Conservation (phyloP, 1,284 basidiomycete species). For the Apiotrichum mycotoxinovorans region DNA sequence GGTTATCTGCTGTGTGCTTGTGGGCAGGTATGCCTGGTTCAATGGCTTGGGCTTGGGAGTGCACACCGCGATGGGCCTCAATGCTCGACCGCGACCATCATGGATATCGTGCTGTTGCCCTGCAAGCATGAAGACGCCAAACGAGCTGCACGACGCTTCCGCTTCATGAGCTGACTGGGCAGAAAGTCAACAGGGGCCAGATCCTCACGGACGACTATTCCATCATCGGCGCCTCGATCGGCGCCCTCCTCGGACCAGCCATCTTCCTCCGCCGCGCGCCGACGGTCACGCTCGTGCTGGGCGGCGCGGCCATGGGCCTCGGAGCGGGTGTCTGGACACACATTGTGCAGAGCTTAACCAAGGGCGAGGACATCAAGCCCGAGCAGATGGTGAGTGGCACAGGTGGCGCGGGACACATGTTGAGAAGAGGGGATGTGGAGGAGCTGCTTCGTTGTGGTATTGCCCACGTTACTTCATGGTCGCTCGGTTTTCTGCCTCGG, state of each 20-base stretch:
- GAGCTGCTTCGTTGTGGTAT: neutral
- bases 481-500: no score
- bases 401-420: neutral
- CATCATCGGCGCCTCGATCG: slow-evolving; percentile 42
- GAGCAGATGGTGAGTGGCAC: slow-evolving; percentile 39
- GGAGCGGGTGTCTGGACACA: slow-evolving; percentile 40
- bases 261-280: slow-evolving; percentile 43
- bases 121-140: no score
- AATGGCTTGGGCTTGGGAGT: no score
- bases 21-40: no score
- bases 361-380: slow-evolving; percentile 37
- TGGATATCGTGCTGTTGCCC: no score
- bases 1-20: no score
- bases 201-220: slow-evolving; percentile 46
- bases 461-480: no score
- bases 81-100: no score
- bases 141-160: no score
- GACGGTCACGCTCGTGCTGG: slow-evolving; percentile 32
- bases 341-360: slow-evolving; percentile 28
- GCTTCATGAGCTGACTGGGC: slow-evolving; percentile 5
- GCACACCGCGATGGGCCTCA: no score
- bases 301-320: slow-evolving; percentile 45
- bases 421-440: neutral
- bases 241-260: slow-evolving; percentile 39
- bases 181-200: slow-evolving; percentile 35